Base-by-base conservation (phyloP, 2,329 filamentous ascomycete species). In the Ascocoryne sarcoides region DNA sequence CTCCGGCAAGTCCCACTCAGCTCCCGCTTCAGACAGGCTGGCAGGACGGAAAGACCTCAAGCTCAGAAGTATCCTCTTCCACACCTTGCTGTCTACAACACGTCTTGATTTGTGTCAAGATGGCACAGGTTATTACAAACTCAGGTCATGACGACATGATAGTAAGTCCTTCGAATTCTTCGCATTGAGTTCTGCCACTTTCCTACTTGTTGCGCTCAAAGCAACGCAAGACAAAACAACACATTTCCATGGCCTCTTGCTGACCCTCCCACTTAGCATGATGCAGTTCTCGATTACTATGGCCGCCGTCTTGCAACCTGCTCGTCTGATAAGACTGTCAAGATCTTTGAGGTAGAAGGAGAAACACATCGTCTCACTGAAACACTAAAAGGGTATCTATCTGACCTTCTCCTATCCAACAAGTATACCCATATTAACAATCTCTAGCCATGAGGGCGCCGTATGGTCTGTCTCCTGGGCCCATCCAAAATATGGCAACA, bases 101-200 rank as follows among this genome's bases (percentile, higher is more conserved):
- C 23, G 7, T 26, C 23, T 26, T 12, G 12, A 26, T 7, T 26
- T 12, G 7, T 45, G 45, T 50, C 53, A 57, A 52, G 33, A 60
- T 82, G 79, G 75, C 82, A 44, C 84, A 89, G 70, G 79, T 86
- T 57, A 88, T 89, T 65, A 76, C 82, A 51, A 88, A 86, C 65
- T 84, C 82, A 47, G 83, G 84, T 60, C 92, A 98, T 71, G 90
- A 96, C 82, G 90, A 95, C 64, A 96, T 96, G 90, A 95, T 98
- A 76, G 90, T 96, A 88, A 44, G 51, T 45, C 20, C 18, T 26
- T 10, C 12, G 10, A 18, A 10, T 33, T 12, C 20, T 28, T 18
- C 4, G 10, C 15, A 10, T 35, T 35, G 17, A 20, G 16, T 10
- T 15, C 32, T 19, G 15, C 16, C 32, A 4, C 17, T 20, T 37